phyloP scores from a whole-genome alignment of 2,329 filamentous ascomycete genomes.

The Xylariaceae sp. region DNA sequence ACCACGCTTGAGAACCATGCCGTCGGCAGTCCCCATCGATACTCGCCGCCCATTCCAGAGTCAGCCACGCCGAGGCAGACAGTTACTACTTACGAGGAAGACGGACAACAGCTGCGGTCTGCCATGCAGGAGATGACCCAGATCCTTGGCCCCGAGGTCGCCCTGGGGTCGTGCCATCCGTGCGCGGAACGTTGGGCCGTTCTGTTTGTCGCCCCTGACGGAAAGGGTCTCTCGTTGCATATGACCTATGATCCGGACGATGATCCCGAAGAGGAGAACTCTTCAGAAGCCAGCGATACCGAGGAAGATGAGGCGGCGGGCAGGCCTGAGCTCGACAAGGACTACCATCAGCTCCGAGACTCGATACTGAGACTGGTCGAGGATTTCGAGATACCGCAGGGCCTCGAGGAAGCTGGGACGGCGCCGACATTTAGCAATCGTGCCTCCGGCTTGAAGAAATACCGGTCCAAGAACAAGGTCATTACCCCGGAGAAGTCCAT shows the following conservation, averaged over 20 bases:
- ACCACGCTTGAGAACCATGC: conserved; percentile 54
- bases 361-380: conserved; percentile 74
- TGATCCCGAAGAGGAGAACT: conserved; percentile 55
- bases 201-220: conserved; percentile 68
- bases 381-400: conserved; percentile 72
- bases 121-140: conserved; percentile 66
- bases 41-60: conserved; percentile 45
- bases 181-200: conserved; percentile 80
- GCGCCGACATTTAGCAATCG: conserved; percentile 65
- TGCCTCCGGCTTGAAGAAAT: conserved; percentile 52
- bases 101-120: conserved; percentile 56
- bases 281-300: conserved; percentile 51
- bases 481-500: conserved; percentile 43
- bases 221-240: conserved; percentile 59
- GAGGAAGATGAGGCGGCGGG: conserved; percentile 56
- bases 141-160: conserved; percentile 53
- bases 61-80: conserved; percentile 32
- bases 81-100: conserved; percentile 51
- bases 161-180: conserved; percentile 65
- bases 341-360: conserved; percentile 73
- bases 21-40: conserved; percentile 42
- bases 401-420: conserved; percentile 50
- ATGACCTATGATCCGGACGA: conserved; percentile 67
- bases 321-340: conserved; percentile 61
- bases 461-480: conserved; percentile 52